Evolutionary conservation across 139 green algal genomes (phyloP), one percentile per base, ranked within the genome.

Genomic region (Picochlorum sp.): DNA sequence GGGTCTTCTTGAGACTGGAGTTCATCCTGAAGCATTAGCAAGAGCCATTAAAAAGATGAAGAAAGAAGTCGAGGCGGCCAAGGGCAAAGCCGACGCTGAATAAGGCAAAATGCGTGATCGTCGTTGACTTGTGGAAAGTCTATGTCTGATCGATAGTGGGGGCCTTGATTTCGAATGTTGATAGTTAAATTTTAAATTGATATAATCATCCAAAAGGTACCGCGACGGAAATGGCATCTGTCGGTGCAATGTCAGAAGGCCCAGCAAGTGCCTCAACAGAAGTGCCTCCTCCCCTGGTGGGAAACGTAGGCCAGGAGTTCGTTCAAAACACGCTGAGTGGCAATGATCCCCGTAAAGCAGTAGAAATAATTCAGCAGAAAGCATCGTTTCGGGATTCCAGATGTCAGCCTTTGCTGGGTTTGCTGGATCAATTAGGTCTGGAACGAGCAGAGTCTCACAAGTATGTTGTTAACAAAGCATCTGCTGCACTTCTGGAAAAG

Each of bases 11-110:
- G 82, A 94, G 53, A 71, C 59, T 13, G 85, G 85, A 2, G 79
- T 89, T 0, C 93, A 92, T 50, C 85, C 85, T 16, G 83, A 93
- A 51, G 85, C 85, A 1, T 67, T 93, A 18, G 85, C 83, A 28
- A 67, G 70, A 3, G 73, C 87, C 6, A 77, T 93, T 3, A 73
- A 68, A 33, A 76, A 86, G 36, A 63, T 93, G 6, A 69, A 77
- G 7, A 54, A 74, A 3, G 73, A 87, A 49, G 82, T 75, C 33
- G 69, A 75, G 30, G 9, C 35, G n/a, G n/a, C n/a, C n/a, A n/a
- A n/a, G n/a, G n/a, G n/a, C n/a, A n/a, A n/a, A n/a, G n/a, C n/a
- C n/a, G n/a, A n/a, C n/a, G n/a, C n/a, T n/a, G n/a, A n/a, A n/a
- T n/a, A n/a, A n/a, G n/a, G n/a, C n/a, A n/a, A n/a, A n/a, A n/a